Base-by-base conservation (phyloP, 73 alveolate species). In the Symbiodinium natans region DNA sequence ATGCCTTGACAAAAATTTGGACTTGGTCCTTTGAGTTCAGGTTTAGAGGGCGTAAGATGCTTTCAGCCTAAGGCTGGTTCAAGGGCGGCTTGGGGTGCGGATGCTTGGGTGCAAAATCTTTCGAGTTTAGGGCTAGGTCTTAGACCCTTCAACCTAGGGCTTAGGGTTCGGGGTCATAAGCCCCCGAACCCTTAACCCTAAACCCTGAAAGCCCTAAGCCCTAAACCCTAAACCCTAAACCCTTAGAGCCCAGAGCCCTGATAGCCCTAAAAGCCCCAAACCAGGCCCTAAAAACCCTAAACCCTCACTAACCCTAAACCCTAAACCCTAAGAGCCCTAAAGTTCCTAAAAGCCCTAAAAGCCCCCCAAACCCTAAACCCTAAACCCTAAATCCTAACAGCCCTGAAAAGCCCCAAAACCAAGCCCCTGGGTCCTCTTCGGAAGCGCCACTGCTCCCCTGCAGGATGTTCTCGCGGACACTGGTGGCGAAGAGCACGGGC, bases 401-500 rank as follows among this genome's bases (percentile, higher is more conserved):
- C 6, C 59, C 6, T 6, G 59, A 46, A 13, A 46, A 46, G 59
- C 21, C 89, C 83, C 98, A 99, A n/a, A 99, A 31, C 74, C 99
- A 99, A 40, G 92, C 92, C 46, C 92, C 92, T 54, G 94, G 92
- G 83, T 99, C 99, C 82, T 93, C 99, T 39, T 99, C 99, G 86
- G 99, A 75, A 82, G 99, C 99, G 41, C 99, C 99, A 33, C 99
- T 99, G 68, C 99, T 84, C 38, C 99, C 99, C 94, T 99, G 99
- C 98, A 99, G 71, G 38, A 99, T 88, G 99, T 99, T 99, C 82
- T 99, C 99, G 84, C 98, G 95, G 38, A 99, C 99, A 74, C 99
- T 93, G 92, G 99, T 92, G 99, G 99, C 99, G 93, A 99, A 99
- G 88, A 99, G 98, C 5, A 99, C 92, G 15, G 99, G 99, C 87